Conservation (phyloP, 139 green algal species). For the Dunaliella sp. region DNA sequence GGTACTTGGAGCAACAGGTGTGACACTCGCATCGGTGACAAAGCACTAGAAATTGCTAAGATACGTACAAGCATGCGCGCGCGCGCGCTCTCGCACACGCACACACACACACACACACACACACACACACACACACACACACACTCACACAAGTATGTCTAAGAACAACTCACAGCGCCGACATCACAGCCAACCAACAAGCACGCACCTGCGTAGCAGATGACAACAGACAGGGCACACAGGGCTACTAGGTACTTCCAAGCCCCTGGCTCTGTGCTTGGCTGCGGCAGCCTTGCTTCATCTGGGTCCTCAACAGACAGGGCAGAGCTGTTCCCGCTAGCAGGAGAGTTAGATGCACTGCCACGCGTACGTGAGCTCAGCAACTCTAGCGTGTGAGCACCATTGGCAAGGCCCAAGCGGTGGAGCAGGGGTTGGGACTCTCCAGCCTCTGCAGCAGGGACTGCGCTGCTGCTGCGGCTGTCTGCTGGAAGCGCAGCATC, state of each 20-base stretch:
- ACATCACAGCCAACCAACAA: background rate
- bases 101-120: background rate
- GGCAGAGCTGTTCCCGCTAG: background rate
- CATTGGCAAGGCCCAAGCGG: background rate
- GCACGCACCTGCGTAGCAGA: slow-evolving; percentile 62
- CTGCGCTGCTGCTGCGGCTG: background rate
- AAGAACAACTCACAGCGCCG: no score
- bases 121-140: background rate
- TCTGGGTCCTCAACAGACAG: background rate
- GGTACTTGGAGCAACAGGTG: no score
- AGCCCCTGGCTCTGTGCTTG: background rate
- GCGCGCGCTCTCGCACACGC: background rate
- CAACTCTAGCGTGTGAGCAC: no score
- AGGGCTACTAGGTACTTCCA: slow-evolving; percentile 51
- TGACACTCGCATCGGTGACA: no score
- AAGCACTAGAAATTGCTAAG: no score
- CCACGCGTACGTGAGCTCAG: background rate
- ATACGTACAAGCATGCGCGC: background rate
- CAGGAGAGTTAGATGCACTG: background rate
- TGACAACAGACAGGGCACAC: slow-evolving; percentile 59
- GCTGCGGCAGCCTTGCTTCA: background rate
- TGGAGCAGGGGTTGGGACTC: background rate
- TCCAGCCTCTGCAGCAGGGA: no score
- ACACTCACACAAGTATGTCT: no score
- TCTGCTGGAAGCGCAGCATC: background rate